Percentiles rank a stretch among this genome's conserved stretches.
Conservation (phyloP, 2,329 filamentous ascomycete species). For the Metarhizium humberi region DNA sequence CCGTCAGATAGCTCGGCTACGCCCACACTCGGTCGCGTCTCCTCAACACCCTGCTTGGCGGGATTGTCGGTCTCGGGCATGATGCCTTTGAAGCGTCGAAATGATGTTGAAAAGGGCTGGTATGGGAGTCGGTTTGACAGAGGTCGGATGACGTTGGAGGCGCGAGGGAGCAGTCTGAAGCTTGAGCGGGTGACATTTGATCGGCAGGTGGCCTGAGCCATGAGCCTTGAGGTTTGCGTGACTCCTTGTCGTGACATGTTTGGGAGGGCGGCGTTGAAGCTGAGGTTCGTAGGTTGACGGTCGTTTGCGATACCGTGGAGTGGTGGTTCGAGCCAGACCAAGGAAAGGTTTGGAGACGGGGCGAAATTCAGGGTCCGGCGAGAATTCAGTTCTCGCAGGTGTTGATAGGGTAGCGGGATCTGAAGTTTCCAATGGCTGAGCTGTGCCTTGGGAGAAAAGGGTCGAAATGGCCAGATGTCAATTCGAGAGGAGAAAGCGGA, state of each 20-base stretch:
- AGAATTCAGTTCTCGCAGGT: not conserved
- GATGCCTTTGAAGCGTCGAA: conserved; percentile 35
- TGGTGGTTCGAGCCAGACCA: not conserved
- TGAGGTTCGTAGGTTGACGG: not conserved
- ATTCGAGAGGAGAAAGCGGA: not conserved
- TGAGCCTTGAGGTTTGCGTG: conserved; percentile 27
- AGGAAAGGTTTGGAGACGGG: not conserved
- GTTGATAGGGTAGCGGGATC: not conserved
- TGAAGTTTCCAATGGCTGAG: not conserved
- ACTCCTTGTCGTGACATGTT: conserved; percentile 24
- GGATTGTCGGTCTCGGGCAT: conserved; percentile 52
- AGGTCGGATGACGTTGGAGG: not conserved
- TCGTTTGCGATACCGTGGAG: conserved; percentile 1
- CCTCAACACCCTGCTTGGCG: conserved; percentile 29
- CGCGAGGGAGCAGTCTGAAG: conserved; percentile 10
- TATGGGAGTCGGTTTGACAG: not conserved
- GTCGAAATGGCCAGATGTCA: not conserved
- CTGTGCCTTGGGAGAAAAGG: not conserved
- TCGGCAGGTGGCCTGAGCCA: conserved; percentile 22
- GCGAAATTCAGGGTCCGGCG: not conserved
- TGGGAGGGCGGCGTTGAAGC: not conserved
- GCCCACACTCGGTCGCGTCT: conserved; percentile 29
- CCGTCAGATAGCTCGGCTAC: conserved; percentile 57
- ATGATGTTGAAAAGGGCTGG: conserved; percentile 19
- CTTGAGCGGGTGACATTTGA: conserved; percentile 14